Evolutionary conservation across 2,329 filamentous ascomycete species (phyloP).

Genomic region (Hypoxylon sp.): DNA sequence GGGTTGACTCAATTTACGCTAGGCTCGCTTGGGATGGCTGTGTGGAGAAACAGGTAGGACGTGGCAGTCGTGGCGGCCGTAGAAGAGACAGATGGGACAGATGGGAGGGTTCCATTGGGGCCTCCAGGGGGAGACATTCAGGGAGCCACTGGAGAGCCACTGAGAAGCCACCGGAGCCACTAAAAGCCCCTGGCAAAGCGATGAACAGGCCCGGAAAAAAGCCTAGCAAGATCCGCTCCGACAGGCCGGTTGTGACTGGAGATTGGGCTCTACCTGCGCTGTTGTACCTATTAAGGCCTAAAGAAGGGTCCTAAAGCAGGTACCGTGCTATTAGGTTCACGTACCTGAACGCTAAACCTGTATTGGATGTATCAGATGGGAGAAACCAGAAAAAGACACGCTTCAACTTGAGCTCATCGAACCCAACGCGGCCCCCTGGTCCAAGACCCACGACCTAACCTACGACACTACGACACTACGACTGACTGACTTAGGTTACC

Average conservation of each 20-base stretch:
- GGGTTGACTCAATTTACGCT: conserved; percentile 14
- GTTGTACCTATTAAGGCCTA: conserved; percentile 13
- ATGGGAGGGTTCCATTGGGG: conserved; percentile 5
- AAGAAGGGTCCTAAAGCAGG: conserved; percentile 33
- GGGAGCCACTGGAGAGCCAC: no score
- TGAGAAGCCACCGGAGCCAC: neutral
- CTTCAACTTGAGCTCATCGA: conserved; percentile 1
- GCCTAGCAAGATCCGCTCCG: conserved; percentile 38
- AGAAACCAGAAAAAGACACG: conserved; percentile 10
- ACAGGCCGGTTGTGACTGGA: conserved; percentile 29
- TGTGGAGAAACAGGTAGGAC: neutral
- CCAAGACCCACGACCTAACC: neutral
- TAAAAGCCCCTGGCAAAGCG: conserved; percentile 13
- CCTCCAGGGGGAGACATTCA: conserved; percentile 1
- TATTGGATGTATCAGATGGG: conserved; percentile 15
- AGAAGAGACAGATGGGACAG: conserved; percentile 17
- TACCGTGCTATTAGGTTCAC: conserved; percentile 11
- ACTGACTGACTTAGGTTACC: conserved; percentile 7
- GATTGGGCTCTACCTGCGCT: neutral
- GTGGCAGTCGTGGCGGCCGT: conserved; percentile 31
- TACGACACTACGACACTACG: neutral
- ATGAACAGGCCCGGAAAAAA: conserved; percentile 20
- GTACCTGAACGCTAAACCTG: neutral
- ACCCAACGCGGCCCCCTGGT: conserved; percentile 24
- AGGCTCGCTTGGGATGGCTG: conserved; percentile 24